A percentile compares a stretch with the other conserved stretches of the same genome.
phyloP scores from a whole-genome alignment of 495 filamentous ascomycete genomes.

The Cladorrhinum samala region DNA sequence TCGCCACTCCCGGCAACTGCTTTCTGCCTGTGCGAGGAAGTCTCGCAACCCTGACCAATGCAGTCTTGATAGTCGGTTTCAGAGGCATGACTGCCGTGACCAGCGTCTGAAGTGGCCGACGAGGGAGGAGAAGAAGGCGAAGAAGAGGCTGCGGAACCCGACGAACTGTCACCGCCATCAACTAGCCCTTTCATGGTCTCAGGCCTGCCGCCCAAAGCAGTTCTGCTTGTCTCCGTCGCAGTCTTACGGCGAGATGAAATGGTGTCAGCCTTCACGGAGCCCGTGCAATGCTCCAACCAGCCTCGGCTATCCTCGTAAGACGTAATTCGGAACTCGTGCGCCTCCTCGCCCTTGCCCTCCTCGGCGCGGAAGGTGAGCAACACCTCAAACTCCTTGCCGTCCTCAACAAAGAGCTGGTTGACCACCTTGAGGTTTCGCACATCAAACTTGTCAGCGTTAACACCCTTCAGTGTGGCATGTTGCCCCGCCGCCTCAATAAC shows the following conservation, averaged over 20 bases:
- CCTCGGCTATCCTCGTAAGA: conserved; percentile 28
- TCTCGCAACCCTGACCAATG: conserved; percentile 1
- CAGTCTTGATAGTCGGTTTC: conserved; percentile 10
- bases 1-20: conserved; percentile 1
- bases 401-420: conserved; percentile 22
- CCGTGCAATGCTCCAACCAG: conserved; percentile 28
- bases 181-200: background rate
- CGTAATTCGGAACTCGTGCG: conserved; percentile 33
- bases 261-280: conserved; percentile 30
- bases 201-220: conserved; percentile 3
- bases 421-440: conserved; percentile 18
- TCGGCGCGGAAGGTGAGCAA: conserved; percentile 23
- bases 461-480: conserved; percentile 20
- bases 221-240: background rate
- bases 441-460: conserved; percentile 18
- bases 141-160: conserved; percentile 7
- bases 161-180: conserved; percentile 10
- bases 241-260: conserved; percentile 16
- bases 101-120: conserved; percentile 17
- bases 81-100: conserved; percentile 4
- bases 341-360: background rate
- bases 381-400: conserved; percentile 26
- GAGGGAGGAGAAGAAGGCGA: conserved; percentile 6
- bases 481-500: conserved; percentile 36
- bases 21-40: conserved; percentile 4